These are phyloP conservation scores for Porodaedalea pini DNA, from an alignment of 1,284 basidiomycete species.

Conservation along the genomic window DNA sequence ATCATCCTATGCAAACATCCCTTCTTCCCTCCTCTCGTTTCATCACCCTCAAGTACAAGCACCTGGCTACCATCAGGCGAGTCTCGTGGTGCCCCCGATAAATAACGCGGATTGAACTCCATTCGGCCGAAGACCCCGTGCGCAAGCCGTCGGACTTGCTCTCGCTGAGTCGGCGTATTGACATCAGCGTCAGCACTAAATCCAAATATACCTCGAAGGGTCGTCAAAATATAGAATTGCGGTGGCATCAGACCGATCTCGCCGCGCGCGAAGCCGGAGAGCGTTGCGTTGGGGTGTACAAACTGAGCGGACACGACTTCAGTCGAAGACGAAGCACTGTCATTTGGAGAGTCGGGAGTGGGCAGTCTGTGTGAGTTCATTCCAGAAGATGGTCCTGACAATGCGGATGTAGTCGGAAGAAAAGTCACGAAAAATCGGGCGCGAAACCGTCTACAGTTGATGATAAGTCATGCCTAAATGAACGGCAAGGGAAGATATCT, in stretches of 20 bases:
- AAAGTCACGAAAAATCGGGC: slow-evolving; percentile 65
- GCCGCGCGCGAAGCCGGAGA: slow-evolving; percentile 47
- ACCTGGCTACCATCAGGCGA: slow-evolving; percentile 39
- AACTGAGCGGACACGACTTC: slow-evolving; percentile 67
- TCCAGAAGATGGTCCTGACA: slow-evolving; percentile 47
- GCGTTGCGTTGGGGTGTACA: slow-evolving; percentile 47
- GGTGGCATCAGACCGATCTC: slow-evolving; percentile 65
- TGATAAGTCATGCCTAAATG: slow-evolving; percentile 4
- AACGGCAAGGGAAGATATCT: slow-evolving; percentile 18
- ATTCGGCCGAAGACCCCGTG: slow-evolving; percentile 53
- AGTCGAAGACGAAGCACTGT: slow-evolving; percentile 6
- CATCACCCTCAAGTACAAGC: slow-evolving; percentile 66
- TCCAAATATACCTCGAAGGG: slow-evolving; percentile 48
- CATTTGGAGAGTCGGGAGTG: slow-evolving; percentile 60
- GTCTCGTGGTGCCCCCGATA: slow-evolving; percentile 35
- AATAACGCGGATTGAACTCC: slow-evolving; percentile 49
- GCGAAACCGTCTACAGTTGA: slow-evolving; percentile 53
- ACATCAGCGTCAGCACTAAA: slow-evolving; percentile 26
- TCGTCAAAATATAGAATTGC: slow-evolving; percentile 64
- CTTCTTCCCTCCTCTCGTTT: slow-evolving; percentile 53
- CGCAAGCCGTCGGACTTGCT: slow-evolving; percentile 45
- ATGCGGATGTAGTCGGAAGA: slow-evolving; percentile 40
- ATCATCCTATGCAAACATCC: slow-evolving; percentile 55
- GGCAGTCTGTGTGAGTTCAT: slow-evolving; percentile 53
- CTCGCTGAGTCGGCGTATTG: slow-evolving; percentile 44